Evolutionary conservation across 2,329 filamentous ascomycete species (phyloP), one percentile per base, ranked within the genome.

Genomic region (Bipolaris oryzae): DNA sequence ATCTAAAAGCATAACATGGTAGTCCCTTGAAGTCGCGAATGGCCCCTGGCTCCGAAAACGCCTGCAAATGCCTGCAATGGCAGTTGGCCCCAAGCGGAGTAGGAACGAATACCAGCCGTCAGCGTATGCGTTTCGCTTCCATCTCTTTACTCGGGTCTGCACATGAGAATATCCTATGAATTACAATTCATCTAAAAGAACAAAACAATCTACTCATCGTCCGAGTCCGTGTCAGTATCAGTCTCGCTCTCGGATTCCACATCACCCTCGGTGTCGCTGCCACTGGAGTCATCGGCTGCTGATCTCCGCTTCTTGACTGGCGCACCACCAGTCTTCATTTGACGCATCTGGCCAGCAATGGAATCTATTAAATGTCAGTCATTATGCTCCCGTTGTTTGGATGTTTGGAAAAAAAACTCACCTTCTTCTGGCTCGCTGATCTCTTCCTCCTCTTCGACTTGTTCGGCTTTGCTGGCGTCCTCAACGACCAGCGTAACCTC

Each of bases 391-490:
- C n/a, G n/a, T n/a, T n/a, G n/a, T n/a, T n/a, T n/a, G n/a, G n/a
- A n/a, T n/a, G n/a, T n/a, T n/a, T n/a, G n/a, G n/a, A n/a, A n/a
- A 16, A 23, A 13, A 35, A 23, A 82, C 88, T 82, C 84, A 96
- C 95, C 95, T 82, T 99, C 95, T 62, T 98, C 95, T 34, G 96
- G 95, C 76, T 99, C 95, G 74, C 91, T 96, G 65, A 99, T 99
- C 57, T 99, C 95, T 69, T 96, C 95, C 66, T 97, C 92, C 45
- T 88, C 90, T 50, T 86, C 85, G 72, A 96, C 88, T 65, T 89
- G 85, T 18, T 86, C 89, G 5, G 91, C 93, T 79, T 94, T 95
- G 77, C 86, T 90, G 33, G 91, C 88, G 69, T 98, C 93, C 71
- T 96, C 92, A 7, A 99, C 92, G 25, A 89, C 85, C 50, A 99